Base-by-base conservation (phyloP, 1,284 basidiomycete species). In the Fomitopsis pinicola region DNA sequence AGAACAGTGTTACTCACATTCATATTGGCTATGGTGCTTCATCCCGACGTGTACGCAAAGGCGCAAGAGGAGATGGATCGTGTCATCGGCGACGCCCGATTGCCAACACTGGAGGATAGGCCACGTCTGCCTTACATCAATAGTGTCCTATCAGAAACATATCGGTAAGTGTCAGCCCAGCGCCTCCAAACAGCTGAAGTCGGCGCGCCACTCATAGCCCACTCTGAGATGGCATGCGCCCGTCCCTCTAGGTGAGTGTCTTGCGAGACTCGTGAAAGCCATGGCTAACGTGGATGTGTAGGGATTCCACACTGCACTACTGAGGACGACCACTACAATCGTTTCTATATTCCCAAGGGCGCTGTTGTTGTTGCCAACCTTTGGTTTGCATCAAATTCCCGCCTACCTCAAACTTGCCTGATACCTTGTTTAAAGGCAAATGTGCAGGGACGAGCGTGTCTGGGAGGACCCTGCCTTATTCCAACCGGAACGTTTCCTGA, bases 401-500 rank as follows among this genome's bases (percentile, higher is more conserved):
- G 17, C 48, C 48, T 52, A n/a, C 2, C 33, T 15, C 22, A 22
- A 15, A 17, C 50, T 33, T 33, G 30, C 30, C 30, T 33, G 30
- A 33, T 8, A 33, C n/a, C n/a, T 12, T 3, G 17, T 12, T 1
- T 48, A 1, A 9, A 52, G 50, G 50, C 5, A 15, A 17, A 52
- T 52, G 15, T 52, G 45, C 8, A 35, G 33, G 33, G 59, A 60
- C 45, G 54, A 54, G 12, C 48, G 61, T 14, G 55, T 36, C 5
- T 70, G 62, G 53, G 59, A 64, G 3, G 60, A 66, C 1, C 66
- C 68, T 3, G 62, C 67, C 9, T 22, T 42, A 5, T 69, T 71
- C 58, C 44, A 62, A 4, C 65, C 69, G 0, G 69, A 68, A 42
- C 64, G 67, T 15, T 71, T 64, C 59, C 60, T 70, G 22, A 61